These are phyloP conservation scores for Rubus parviflorus DNA, from an alignment of 306 rosid genomes.

Conservation along the genomic window DNA sequence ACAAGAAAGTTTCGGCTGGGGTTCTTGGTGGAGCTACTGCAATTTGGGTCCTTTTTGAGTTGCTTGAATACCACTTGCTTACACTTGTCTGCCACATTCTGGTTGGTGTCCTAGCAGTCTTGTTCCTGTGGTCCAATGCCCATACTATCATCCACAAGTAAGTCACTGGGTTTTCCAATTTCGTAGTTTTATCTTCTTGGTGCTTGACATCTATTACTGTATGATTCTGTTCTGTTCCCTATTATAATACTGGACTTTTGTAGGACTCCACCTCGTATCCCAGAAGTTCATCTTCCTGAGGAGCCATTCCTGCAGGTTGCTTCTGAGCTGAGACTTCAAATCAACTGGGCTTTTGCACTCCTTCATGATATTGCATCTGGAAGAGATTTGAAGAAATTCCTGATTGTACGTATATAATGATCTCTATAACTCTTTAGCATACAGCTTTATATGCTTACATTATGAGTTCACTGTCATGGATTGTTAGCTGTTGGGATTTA, in stretches of 20 bases:
- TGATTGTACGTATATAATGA: conserved; percentile 47
- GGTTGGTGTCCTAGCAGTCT: conserved; percentile 56
- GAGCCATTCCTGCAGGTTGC: conserved; percentile 60
- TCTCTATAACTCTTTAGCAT: not conserved
- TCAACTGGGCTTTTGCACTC: conserved; percentile 56
- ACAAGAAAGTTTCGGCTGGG: conserved; percentile 82
- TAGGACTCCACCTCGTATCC: conserved; percentile 75
- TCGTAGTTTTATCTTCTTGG: not conserved
- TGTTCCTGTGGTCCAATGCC: conserved; percentile 93
- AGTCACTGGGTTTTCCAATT: conserved; percentile 17
- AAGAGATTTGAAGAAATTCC: conserved; percentile 74
- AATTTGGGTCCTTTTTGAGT: conserved; percentile 73
- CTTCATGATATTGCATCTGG: conserved; percentile 63
- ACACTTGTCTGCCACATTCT: conserved; percentile 64
- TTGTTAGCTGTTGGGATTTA: not conserved
- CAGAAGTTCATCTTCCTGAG: conserved; percentile 68
- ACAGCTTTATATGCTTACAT: not conserved
- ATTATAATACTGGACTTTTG: conserved; percentile 1
- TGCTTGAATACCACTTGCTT: conserved; percentile 81
- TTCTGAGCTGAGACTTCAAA: conserved; percentile 54
- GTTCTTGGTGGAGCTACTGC: conserved; percentile 69
- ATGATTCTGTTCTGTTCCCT: conserved; percentile 4
- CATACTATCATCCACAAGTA: conserved; percentile 82
- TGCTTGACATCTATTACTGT: not conserved
- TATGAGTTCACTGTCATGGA: not conserved